Conservation (phyloP, 1,284 basidiomycete genomes). For the Malassezia furfur region DNA sequence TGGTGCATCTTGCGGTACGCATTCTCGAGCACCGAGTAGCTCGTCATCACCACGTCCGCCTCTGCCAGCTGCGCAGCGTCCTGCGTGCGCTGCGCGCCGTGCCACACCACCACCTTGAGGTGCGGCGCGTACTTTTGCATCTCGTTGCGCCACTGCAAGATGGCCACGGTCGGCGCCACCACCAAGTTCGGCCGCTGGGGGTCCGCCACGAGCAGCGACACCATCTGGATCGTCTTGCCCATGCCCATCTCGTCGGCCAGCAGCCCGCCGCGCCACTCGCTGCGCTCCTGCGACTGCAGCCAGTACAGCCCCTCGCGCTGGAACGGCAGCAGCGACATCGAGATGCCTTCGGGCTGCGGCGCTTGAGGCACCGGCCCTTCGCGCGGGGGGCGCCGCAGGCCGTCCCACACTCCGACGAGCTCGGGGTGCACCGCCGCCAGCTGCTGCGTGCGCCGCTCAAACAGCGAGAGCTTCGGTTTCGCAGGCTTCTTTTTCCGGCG, state of each 20-base stretch:
- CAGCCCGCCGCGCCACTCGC: slow-evolving; percentile 82
- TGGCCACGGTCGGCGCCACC: slow-evolving; percentile 79
- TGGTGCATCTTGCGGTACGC: slow-evolving; percentile 83
- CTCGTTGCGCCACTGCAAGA: slow-evolving; percentile 98
- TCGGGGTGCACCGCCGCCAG: slow-evolving; percentile 54
- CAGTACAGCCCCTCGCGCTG: slow-evolving; percentile 88
- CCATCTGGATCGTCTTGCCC: slow-evolving; percentile 98
- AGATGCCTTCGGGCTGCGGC: slow-evolving; percentile 64
- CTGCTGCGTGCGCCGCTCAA: not conserved
- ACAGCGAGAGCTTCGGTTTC: slow-evolving; percentile 8
- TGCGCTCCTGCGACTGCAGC: slow-evolving; percentile 88
- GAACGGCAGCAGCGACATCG: slow-evolving; percentile 55
- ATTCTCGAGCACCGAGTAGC: slow-evolving; percentile 70
- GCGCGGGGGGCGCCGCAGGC: slow-evolving; percentile 63
- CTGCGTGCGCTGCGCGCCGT: slow-evolving; percentile 60
- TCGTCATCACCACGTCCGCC: slow-evolving; percentile 64
- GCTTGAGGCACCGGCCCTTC: slow-evolving; percentile 30
- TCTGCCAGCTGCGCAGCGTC: slow-evolving; percentile 64
- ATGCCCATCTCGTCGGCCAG: slow-evolving; percentile 83
- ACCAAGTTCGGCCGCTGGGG: slow-evolving; percentile 74
- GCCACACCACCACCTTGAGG: slow-evolving; percentile 71
- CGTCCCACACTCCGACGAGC: slow-evolving; percentile 75
- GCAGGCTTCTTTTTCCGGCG: not conserved
- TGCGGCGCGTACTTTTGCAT: slow-evolving; percentile 56
- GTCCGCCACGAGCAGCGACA: slow-evolving; percentile 75